A percentile compares a stretch with the other conserved stretches of the same genome.
Evolutionary conservation across 345 rosid species (phyloP).

Genomic region (Syzygium oleosum): DNA sequence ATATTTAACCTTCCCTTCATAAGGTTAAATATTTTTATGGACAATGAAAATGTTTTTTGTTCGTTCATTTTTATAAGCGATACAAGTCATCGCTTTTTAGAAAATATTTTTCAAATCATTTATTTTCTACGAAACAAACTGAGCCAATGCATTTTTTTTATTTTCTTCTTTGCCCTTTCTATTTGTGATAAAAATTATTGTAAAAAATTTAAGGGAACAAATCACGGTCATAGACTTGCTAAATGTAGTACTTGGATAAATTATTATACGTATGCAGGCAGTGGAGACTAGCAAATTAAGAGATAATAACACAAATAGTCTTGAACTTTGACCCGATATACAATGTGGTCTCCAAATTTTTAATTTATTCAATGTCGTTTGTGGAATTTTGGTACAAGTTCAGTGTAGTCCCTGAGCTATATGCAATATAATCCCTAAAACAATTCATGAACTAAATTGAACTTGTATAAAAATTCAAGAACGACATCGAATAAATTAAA

Average conservation of each 20-base stretch:
- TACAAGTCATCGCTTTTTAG: accelerated
- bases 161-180: neutral
- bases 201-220: too few species aligned
- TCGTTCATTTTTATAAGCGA: neutral
- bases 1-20: too few species aligned
- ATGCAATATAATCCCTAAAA: too few species aligned
- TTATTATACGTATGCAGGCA: neutral
- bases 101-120: neutral
- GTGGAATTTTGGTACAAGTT: too few species aligned
- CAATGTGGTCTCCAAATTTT: too few species aligned
- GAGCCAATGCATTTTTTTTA: neutral
- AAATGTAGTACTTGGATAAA: neutral
- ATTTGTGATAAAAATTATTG: neutral
- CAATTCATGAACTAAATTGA: too few species aligned
- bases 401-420: too few species aligned
- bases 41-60: neutral
- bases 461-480: too few species aligned
- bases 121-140: neutral
- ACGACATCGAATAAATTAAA: too few species aligned
- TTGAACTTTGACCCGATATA: too few species aligned
- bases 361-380: too few species aligned
- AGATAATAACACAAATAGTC: too few species aligned
- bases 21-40: neutral
- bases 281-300: neutral
- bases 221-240: neutral